Conservation (phyloP, 805 yeast species). For the Candida namnaoensis region DNA sequence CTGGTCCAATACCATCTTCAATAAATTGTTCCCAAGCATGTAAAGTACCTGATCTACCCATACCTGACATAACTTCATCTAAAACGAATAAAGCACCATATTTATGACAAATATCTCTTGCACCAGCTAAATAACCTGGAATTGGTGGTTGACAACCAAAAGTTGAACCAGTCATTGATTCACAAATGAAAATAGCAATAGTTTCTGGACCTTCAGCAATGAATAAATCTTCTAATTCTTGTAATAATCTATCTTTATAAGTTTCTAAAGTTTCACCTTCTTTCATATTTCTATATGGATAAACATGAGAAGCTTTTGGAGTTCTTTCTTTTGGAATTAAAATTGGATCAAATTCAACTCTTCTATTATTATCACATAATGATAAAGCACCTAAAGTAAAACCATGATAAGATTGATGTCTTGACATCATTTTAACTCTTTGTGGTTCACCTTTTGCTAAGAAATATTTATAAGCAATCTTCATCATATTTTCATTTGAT, state of each 20-base stretch:
- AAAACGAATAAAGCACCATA: slow-evolving; percentile 40
- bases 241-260: slow-evolving; percentile 28
- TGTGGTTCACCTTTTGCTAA: slow-evolving; percentile 32
- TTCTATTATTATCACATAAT: slow-evolving; percentile 29
- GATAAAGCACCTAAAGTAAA: slow-evolving; percentile 38
- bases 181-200: slow-evolving; percentile 33
- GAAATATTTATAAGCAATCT: slow-evolving; percentile 42
- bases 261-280: slow-evolving; percentile 28
- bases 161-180: slow-evolving; percentile 39
- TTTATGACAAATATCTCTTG: slow-evolving; percentile 38
- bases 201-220: slow-evolving; percentile 33
- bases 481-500: slow-evolving; percentile 57
- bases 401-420: slow-evolving; percentile 41
- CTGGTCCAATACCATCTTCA: slow-evolving; percentile 31
- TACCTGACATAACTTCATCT: slow-evolving; percentile 53
- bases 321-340: slow-evolving; percentile 14
- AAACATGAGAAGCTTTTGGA: slow-evolving; percentile 17
- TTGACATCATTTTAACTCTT: slow-evolving; percentile 33
- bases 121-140: slow-evolving; percentile 37
- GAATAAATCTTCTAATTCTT: slow-evolving; percentile 33
- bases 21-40: slow-evolving; percentile 38
- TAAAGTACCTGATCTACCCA: slow-evolving; percentile 41
- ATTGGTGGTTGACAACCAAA: slow-evolving; percentile 36
- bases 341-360: slow-evolving; percentile 22
- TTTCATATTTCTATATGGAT: slow-evolving; percentile 20